Conservation (phyloP, 2,329 filamentous ascomycete genomes). For the Alternaria longipes region DNA sequence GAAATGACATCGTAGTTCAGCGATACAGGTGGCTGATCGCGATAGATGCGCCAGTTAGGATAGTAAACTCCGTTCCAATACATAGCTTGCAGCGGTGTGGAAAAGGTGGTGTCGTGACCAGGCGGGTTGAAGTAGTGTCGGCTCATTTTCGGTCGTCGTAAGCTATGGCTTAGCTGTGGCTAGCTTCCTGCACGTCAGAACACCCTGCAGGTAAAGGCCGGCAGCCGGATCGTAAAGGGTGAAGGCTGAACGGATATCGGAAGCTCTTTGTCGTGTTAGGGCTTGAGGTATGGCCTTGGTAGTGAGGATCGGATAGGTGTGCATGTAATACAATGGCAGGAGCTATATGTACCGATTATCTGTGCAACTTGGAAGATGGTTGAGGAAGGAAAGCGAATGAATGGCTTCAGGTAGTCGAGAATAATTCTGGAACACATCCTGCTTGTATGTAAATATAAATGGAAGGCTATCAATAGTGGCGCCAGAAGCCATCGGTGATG, state of each 20-base stretch:
- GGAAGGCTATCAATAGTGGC: conserved; percentile 12
- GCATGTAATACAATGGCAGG: conserved; percentile 17
- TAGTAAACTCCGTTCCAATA: conserved; percentile 81
- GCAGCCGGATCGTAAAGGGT: conserved; percentile 16
- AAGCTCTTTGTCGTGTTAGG: conserved; percentile 6
- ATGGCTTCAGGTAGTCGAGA: conserved; percentile 4
- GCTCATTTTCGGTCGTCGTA: conserved; percentile 42
- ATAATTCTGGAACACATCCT: conserved; percentile 2
- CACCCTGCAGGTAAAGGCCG: conserved; percentile 24
- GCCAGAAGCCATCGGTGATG: conserved; percentile 16
- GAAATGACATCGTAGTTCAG: conserved; percentile 80
- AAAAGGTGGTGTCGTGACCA: conserved; percentile 39
- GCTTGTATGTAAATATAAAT: conserved; percentile 20
- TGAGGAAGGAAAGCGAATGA: conserved; percentile 7
- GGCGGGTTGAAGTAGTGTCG: conserved; percentile 36
- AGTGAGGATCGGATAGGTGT: conserved; percentile 2
- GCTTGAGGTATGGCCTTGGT: background rate
- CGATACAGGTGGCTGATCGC: conserved; percentile 75
- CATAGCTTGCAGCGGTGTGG: conserved; percentile 47
- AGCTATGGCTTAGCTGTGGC: conserved; percentile 35
- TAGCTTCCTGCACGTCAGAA: conserved; percentile 42
- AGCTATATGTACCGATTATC: conserved; percentile 16
- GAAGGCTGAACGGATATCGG: conserved; percentile 10
- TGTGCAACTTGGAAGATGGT: conserved; percentile 15
- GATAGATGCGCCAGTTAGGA: conserved; percentile 80